Percentiles rank a stretch among this genome's conserved stretches.
Conservation (phyloP, 495 filamentous ascomycete species). For the Annulohypoxylon maeteangense region DNA sequence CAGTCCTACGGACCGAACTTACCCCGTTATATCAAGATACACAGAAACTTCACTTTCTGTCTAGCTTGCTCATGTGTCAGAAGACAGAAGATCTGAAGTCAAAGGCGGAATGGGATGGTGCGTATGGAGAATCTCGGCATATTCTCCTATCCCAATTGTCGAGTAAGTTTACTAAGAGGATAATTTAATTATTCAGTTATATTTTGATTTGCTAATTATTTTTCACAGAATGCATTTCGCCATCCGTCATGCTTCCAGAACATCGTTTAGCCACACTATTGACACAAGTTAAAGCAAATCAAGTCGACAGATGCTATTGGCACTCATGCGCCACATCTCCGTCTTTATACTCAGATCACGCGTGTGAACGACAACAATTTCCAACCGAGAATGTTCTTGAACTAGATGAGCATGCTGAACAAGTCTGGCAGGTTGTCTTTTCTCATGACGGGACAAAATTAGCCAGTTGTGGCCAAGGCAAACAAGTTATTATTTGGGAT, state of each 20-base stretch:
- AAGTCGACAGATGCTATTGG: constrained; percentile 86
- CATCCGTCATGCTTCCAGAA: constrained; percentile 97
- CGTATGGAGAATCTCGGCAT: constrained; percentile 78
- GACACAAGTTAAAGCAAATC: constrained; percentile 79
- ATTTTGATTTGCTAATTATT: constrained; percentile 25
- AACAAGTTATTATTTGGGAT: constrained; percentile 82
- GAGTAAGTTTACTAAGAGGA: constrained; percentile 63
- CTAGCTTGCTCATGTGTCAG: constrained; percentile 90
- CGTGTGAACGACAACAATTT: constrained; percentile 82
- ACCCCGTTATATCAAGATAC: constrained; percentile 87
- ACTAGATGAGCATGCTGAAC: constrained; percentile 78
- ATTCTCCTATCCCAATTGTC: constrained; percentile 83
- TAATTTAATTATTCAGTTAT: not conserved
- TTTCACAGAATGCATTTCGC: constrained; percentile 83
- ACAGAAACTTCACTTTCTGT: constrained; percentile 77
- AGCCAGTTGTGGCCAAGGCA: constrained; percentile 82
- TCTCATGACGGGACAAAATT: constrained; percentile 88
- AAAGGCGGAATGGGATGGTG: constrained; percentile 91
- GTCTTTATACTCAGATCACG: constrained; percentile 89
- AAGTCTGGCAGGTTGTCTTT: constrained; percentile 91
- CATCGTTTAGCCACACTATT: constrained; percentile 89
- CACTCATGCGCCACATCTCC: constrained; percentile 84
- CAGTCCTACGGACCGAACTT: constrained; percentile 85
- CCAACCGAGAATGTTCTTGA: constrained; percentile 73
- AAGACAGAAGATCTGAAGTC: constrained; percentile 78